Evolutionary conservation across 169 alveolate species (phyloP).

Genomic region (Babesia sp.): DNA sequence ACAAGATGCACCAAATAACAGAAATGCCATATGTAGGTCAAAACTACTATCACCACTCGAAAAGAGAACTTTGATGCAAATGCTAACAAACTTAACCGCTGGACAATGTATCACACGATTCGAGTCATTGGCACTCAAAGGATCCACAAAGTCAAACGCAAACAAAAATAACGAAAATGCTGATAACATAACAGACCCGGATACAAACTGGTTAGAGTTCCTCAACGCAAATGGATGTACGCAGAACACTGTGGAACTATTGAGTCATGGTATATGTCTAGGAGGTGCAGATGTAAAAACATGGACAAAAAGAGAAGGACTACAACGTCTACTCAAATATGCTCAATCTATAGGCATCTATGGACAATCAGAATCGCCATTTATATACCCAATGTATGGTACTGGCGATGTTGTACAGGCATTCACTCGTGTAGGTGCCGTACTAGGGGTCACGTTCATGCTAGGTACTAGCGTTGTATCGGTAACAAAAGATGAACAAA

Average conservation of each 20-base stretch:
- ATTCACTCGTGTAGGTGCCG: slow-evolving; percentile 45
- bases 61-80: slow-evolving; percentile 33
- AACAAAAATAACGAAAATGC: neutral
- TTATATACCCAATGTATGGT: slow-evolving; percentile 56
- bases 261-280: slow-evolving; percentile 34
- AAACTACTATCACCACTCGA: slow-evolving; percentile 32
- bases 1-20: slow-evolving; percentile 15
- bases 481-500: neutral
- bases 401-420: slow-evolving; percentile 54
- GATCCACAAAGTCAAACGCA: neutral
- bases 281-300: slow-evolving; percentile 19
- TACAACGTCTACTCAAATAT: slow-evolving; percentile 28
- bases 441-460: slow-evolving; percentile 47
- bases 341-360: slow-evolving; percentile 28
- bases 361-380: slow-evolving; percentile 24
- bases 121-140: slow-evolving; percentile 26
- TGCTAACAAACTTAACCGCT: neutral
- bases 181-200: slow-evolving; percentile 4
- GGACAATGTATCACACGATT: slow-evolving; percentile 1
- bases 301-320: slow-evolving; percentile 29
- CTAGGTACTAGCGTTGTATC: slow-evolving; percentile 16
- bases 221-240: slow-evolving; percentile 29
- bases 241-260: slow-evolving; percentile 27
- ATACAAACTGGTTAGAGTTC: slow-evolving; percentile 35
- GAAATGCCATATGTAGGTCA: slow-evolving; percentile 40